A percentile compares a stretch with the other conserved stretches of the same genome.
phyloP scores from a whole-genome alignment of 306 rosid genomes.

The Gastrolobium bilobum region DNA sequence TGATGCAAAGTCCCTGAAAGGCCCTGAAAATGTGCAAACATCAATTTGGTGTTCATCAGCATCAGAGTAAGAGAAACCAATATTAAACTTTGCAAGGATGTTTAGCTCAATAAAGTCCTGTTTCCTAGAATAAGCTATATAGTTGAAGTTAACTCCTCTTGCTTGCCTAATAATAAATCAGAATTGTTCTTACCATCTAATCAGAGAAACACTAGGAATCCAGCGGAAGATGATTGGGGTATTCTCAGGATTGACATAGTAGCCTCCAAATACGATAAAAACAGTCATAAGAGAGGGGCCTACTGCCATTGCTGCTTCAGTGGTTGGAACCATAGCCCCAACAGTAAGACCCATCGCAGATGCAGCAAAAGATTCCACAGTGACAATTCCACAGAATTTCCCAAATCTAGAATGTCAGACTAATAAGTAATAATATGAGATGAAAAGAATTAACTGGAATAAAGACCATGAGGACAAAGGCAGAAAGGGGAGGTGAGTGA shows the following conservation, averaged over 20 bases:
- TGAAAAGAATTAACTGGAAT: slow-evolving; percentile 32
- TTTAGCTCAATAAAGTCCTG: slow-evolving; percentile 24
- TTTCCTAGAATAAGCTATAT: slow-evolving; percentile 5
- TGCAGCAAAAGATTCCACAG: slow-evolving; percentile 90
- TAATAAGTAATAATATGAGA: slow-evolving; percentile 42
- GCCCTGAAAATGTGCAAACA: slow-evolving; percentile 76
- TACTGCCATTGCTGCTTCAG: slow-evolving; percentile 96
- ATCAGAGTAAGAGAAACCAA: slow-evolving; percentile 20
- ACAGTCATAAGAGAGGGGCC: slow-evolving; percentile 97
- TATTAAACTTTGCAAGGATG: slow-evolving; percentile 23
- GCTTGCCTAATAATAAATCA: slow-evolving; percentile 29
- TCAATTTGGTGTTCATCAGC: slow-evolving; percentile 38
- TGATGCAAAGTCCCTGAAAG: slow-evolving; percentile 93
- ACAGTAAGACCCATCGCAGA: slow-evolving; percentile 98
- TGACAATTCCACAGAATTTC: slow-evolving; percentile 90
- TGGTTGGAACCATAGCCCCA: slow-evolving; percentile 96
- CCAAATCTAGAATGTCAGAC: slow-evolving; percentile 71
- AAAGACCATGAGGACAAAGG: slow-evolving; percentile 6
- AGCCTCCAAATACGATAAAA: slow-evolving; percentile 94
- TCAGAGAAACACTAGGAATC: slow-evolving; percentile 90
- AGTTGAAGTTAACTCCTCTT: slow-evolving; percentile 39
- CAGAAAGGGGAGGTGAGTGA: background rate
- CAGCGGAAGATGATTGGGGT: slow-evolving; percentile 94
- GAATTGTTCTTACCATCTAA: slow-evolving; percentile 77
- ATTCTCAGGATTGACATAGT: slow-evolving; percentile 86